Evolutionary conservation across 2,329 filamentous ascomycete genomes (phyloP), one percentile per base, ranked within the genome.

Genomic region (Cordyceps sp.): DNA sequence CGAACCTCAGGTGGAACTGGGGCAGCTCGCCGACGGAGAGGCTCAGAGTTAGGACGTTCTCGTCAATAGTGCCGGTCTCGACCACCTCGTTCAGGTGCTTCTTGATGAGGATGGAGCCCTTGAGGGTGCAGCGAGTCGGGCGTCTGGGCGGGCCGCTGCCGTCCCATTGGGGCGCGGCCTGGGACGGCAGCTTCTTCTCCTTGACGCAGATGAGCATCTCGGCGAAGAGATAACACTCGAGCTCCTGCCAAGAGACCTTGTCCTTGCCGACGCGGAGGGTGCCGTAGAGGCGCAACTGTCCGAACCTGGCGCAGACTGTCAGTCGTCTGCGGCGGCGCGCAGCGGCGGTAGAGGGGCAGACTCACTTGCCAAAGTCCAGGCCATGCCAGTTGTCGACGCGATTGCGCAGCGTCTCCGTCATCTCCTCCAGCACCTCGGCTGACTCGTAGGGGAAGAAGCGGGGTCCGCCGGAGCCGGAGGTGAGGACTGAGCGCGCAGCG

Each of bases 141-240:
- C 78, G 86, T 34, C 68, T 66, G 16, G 66, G 67, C 1, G 62
- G 49, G 5, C 62, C 60, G 14, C 59, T 59, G 33, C 72, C 72
- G 31, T 74, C 78, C 69, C 81, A 86, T 41, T 81, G 72, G 32
- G 72, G 66, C 25, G 67, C 38, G 45, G 45, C 33, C 17, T 55
- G 50, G 3, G 25, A 62, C 42, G 62, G 52, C 8, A 65, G 55
- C 59, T 86, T 93, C 69, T 94, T 96, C 58, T 96, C 90, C 57
- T 96, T 98, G 38, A 98, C 85, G 49, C 90, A 98, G 41, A 98
- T 98, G 45, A 98, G 78, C 90, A 98, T 98, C 59, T 98, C 90
- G 5, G 80, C 83, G 49, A 98, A 98, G 20, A 98, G 68, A 52
- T 84, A 98, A 54, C 90, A 98, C 53, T 98, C 86, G 34, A 98